phyloP scores from a whole-genome alignment of 1,284 basidiomycete species.

The Bjerkandera adusta region DNA sequence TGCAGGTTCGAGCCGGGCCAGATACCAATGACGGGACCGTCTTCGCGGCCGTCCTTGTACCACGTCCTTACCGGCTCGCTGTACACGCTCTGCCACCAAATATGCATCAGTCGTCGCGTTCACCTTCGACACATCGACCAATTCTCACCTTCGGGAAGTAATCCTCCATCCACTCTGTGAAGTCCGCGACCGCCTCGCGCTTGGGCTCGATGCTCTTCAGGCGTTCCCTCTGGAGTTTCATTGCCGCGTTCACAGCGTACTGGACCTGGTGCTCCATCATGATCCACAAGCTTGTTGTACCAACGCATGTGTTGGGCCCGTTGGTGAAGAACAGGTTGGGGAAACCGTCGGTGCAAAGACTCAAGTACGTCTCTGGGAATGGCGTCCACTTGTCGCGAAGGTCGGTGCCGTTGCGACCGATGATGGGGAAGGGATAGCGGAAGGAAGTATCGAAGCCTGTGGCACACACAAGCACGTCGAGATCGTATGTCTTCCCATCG shows the following conservation, averaged over 20 bases:
- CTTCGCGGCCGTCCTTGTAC: conserved; percentile 62
- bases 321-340: conserved; percentile 58
- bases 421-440: conserved; percentile 47
- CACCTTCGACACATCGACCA: not conserved
- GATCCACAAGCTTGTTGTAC: conserved; percentile 49
- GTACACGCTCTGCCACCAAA: conserved; percentile 58
- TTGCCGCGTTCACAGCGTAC: conserved; percentile 49
- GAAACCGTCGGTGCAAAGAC: conserved; percentile 54
- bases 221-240: conserved; percentile 58
- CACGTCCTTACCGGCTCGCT: conserved; percentile 59
- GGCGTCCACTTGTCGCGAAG: conserved; percentile 50
- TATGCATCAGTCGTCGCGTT: not conserved
- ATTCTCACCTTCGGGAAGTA: conserved; percentile 47
- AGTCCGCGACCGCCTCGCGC: conserved; percentile 55
- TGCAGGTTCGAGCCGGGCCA: conserved; percentile 64
- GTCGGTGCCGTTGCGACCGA: conserved; percentile 47
- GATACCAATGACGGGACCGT: conserved; percentile 53
- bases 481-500: conserved; percentile 50
- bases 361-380: conserved; percentile 54
- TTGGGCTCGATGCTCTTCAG: conserved; percentile 61
- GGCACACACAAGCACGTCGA: conserved; percentile 49
- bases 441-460: conserved; percentile 54
- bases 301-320: conserved; percentile 55
- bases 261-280: conserved; percentile 54
- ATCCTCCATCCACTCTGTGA: conserved; percentile 52